Evolutionary conservation across 2,329 filamentous ascomycete species (phyloP), one percentile per base, ranked within the genome.

Genomic region (Epichloe baconii): DNA sequence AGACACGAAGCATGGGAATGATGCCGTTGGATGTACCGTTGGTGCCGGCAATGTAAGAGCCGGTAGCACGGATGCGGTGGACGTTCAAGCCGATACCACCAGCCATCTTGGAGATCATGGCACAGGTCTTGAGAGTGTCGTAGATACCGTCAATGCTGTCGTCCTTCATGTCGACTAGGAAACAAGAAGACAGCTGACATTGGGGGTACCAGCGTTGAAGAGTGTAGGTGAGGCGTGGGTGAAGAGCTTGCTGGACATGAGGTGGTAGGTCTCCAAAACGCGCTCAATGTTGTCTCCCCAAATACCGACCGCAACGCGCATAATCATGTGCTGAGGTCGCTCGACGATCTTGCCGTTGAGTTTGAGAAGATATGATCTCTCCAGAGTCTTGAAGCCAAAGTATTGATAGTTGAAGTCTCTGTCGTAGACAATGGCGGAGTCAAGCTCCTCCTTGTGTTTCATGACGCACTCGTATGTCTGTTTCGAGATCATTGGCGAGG

Each of bases 401-500:
- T 95, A 98, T 75, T 98, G 93, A 77, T 98, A 98, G 80, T 97
- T 96, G 80, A 98, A 98, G 68, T 98, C 93, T 61, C 93, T 86
- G 74, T 98, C 93, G 64, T 97, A 98, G 62, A 98, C 91, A 67
- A 98, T 97, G 63, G 93, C 93, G 43, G 91, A 97, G 77, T 98
- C 95, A 52, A 98, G 80, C 72, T 98, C 93, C 52, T 95, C 93
- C 62, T 88, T 89, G 71, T 98, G 89, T 64, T 86, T 87, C 86
- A 95, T 93, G 58, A 98, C 86, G 56, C 82, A 88, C 62, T 96
- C 87, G 67, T 95, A 95, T 46, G 86, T 94, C 61, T 86, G 76
- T 64, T 91, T 75, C 43, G 91, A 89, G 65, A 98, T 97, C 93
- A 98, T 98, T 52, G 93, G 91, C 48, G 90, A 91, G 7, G 77